A percentile compares a stretch with the other conserved stretches of the same genome.
Conservation (phyloP, 1,139 yeast genomes). For the Pichia sp. region DNA sequence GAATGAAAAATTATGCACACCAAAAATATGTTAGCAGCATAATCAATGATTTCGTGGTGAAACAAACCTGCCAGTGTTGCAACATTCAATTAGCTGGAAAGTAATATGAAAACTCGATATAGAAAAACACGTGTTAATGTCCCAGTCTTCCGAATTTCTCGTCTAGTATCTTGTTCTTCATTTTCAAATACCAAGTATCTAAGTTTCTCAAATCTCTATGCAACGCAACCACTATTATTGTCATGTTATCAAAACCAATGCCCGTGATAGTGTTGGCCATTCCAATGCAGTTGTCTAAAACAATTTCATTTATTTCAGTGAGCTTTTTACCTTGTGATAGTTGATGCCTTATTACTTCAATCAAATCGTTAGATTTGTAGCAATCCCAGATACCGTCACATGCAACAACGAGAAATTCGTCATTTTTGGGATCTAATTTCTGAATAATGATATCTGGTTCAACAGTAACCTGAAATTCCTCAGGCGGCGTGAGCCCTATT, state of each 20-base stretch:
- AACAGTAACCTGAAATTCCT: slow-evolving; percentile 52
- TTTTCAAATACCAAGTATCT: slow-evolving; percentile 54
- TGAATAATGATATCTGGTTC: slow-evolving; percentile 68
- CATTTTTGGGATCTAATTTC: slow-evolving; percentile 32
- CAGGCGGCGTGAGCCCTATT: slow-evolving; percentile 36
- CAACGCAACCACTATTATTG: slow-evolving; percentile 59
- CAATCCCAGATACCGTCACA: slow-evolving; percentile 86
- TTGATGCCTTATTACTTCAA: slow-evolving; percentile 53
- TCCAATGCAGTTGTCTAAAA: slow-evolving; percentile 63
- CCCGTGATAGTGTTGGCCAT: slow-evolving; percentile 74
- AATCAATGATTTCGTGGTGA: not conserved
- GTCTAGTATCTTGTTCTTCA: slow-evolving; percentile 46
- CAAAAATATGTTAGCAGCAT: not conserved
- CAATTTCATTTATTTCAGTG: slow-evolving; percentile 53
- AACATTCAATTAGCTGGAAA: no score
- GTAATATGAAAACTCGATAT: no score
- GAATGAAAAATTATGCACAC: not conserved
- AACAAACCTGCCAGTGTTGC: no score
- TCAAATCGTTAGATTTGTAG: slow-evolving; percentile 53
- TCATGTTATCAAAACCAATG: slow-evolving; percentile 79
- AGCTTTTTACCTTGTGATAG: slow-evolving; percentile 54
- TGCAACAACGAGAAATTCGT: slow-evolving; percentile 65
- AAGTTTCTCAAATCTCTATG: slow-evolving; percentile 24
- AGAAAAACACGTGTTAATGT: slow-evolving; percentile 11
- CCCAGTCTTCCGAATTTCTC: slow-evolving; percentile 38